Evolutionary conservation across 176 grass and related monocot genomes (phyloP), one percentile per base, ranked within the genome.

Genomic region (Bonia amplexicaulis): DNA sequence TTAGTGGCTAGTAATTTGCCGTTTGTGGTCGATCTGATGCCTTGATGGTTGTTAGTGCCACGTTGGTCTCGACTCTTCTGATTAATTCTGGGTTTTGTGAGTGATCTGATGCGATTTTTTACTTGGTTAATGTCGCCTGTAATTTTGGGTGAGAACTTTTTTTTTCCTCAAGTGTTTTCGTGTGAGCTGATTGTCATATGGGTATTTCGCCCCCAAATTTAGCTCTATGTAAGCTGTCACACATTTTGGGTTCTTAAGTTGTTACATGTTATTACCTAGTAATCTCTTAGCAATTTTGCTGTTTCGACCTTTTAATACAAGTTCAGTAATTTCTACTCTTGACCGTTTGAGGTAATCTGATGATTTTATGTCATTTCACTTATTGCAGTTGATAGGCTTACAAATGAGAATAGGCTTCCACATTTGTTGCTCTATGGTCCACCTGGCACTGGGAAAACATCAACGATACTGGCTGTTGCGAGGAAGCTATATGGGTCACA

Each of bases 401-500:
- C 96, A 44, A 95, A 87, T 40, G 96, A 99, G 86, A 96, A 99
- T 70, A 92, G 88, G 72, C 90, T 96, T 73, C 96, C 96, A 2
- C 93, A 96, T 87, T 65, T 99, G 89, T 88, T 99, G 64, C 86
- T 96, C 13, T 99, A 99, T 5, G 93, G 93, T 22, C 96, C 93
- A 37, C 93, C 93, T 61, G 96, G 96, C 46, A 96, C 93, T 6
- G 90, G 93, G 48, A 99, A 99, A 78, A 99, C 96, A 65, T 99
- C 96, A 1, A 99, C 93, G 5, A 96, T 99, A 67, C 69, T 99
- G 25, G 96, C 96, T 49, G 96, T 99, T 25, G 96, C 93, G 1
- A 91, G 96, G 86, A 99, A 99, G 75, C 82, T 99, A 45, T 99
- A 96, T 46, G 96, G 96, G 5, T 55, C 88, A 41, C 91, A 99